Evolutionary conservation across 495 filamentous ascomycete genomes (phyloP), one percentile per base, ranked within the genome.

Genomic region (Neurospora sp.): DNA sequence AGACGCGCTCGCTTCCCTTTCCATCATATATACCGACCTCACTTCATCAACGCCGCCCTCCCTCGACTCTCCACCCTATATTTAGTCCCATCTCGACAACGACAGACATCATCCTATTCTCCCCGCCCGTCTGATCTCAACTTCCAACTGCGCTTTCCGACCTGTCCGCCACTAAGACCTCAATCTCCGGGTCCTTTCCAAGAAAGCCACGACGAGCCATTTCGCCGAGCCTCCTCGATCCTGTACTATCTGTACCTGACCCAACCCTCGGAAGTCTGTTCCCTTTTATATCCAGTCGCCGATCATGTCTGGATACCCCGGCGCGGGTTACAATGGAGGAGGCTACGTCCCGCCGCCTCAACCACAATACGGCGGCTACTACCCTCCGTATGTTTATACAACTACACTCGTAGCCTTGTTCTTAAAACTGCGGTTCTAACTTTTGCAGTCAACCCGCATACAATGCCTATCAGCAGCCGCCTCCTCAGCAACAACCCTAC

Each of bases 221-320:
- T 59, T 66, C 54, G 54, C 54, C 54, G 54, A 66, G 54, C 54
- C 54, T 35, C 54, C 23, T 66, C 27, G 54, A 66, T 35, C 27
- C 27, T 66, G 27, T 27, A 35, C 27, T 6, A 9, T 14, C 8
- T 37, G 27, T 66, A 9, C 27, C 54, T 37, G 14, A 66, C 27
- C 14, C 5, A 66, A 66, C 14, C 11, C 48, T 59, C 48, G 11
- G 10, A 48, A 27, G 48, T 27, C 48, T 59, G 48, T 27, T 59
- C 20, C 5, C 0, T 11, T 48, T 59, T 27, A 54, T 59, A 59
- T 59, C 54, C 54, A 37, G 54, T 35, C 54, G 27, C 23, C 54
- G 27, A 76, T 76, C 75, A 79, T 81, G 79, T 76, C 79, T 78
- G 80, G 83, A 79, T 80, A 82, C 77, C 82, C 83, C 69, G 81